A percentile compares a stretch with the other conserved stretches of the same genome.
Evolutionary conservation across 2,329 filamentous ascomycete species (phyloP).

Genomic region (Arthroderma uncinatum): DNA sequence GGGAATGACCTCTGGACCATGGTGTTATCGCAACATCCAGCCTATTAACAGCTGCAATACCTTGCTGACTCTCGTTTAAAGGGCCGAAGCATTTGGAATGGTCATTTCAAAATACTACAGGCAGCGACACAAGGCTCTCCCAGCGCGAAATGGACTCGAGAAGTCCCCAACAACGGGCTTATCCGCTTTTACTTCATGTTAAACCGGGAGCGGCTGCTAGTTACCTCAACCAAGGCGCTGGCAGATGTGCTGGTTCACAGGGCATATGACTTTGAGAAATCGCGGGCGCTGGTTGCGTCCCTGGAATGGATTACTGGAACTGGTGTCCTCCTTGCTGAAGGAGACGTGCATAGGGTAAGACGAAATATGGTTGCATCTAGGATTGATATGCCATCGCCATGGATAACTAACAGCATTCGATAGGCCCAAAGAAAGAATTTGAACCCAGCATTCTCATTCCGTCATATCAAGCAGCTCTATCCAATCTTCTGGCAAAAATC

Average conservation of each 20-base stretch:
- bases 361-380: neutral
- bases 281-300: conserved; percentile 35
- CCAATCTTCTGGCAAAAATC: conserved; percentile 74
- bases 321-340: conserved; percentile 61
- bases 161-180: conserved; percentile 55
- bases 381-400: neutral
- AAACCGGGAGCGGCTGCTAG: conserved; percentile 52
- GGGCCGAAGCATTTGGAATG: conserved; percentile 35
- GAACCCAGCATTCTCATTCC: conserved; percentile 72
- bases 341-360: conserved; percentile 68
- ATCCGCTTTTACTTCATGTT: conserved; percentile 55
- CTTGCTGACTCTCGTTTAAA: conserved; percentile 14
- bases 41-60: neutral
- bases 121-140: conserved; percentile 31
- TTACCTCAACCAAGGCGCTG: conserved; percentile 54
- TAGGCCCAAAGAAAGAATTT: conserved; percentile 60
- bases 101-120: conserved; percentile 33
- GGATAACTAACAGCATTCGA: too few species aligned
- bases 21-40: too few species aligned
- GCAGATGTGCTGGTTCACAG: conserved; percentile 58
- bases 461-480: conserved; percentile 75
- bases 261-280: conserved; percentile 60
- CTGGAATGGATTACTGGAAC: conserved; percentile 32
- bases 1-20: neutral
- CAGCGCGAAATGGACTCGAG: conserved; percentile 42